A percentile compares a stretch with the other conserved stretches of the same genome.
Conservation (phyloP, 768 basidiomycete genomes). For the Termitomyces titanicus region DNA sequence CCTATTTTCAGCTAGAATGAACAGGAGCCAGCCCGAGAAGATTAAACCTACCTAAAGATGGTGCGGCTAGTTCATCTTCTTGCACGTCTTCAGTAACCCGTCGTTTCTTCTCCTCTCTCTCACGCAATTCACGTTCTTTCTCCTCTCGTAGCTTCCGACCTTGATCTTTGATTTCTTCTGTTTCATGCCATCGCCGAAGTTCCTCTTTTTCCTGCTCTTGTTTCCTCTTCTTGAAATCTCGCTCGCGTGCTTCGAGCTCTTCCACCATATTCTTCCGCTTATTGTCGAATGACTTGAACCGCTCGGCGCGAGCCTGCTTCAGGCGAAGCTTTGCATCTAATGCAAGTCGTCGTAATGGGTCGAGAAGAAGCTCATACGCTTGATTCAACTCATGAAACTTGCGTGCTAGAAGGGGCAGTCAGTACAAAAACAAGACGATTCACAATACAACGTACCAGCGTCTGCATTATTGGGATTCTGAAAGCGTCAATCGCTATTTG, state of each 20-base stretch:
- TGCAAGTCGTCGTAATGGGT: constrained; percentile 73
- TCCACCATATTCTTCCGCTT: constrained; percentile 75
- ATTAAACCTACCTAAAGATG: constrained; percentile 43
- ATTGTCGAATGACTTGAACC: constrained; percentile 65
- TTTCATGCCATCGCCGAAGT: constrained; percentile 50
- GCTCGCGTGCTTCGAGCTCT: constrained; percentile 77
- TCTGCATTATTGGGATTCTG: constrained; percentile 80
- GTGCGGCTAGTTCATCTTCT: constrained; percentile 47
- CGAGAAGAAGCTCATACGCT: constrained; percentile 77
- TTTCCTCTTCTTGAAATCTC: constrained; percentile 69
- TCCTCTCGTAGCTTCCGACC: constrained; percentile 68
- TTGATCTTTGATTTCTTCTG: constrained; percentile 72
- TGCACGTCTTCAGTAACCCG: constrained; percentile 26
- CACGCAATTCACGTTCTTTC: constrained; percentile 49
- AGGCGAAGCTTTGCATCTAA: constrained; percentile 77
- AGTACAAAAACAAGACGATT: neutral
- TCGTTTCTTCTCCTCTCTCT: constrained; percentile 40
- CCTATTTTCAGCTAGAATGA: constrained; percentile 29
- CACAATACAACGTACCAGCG: constrained; percentile 46
- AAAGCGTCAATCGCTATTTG: neutral
- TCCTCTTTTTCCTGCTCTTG: constrained; percentile 61
- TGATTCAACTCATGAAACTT: constrained; percentile 85
- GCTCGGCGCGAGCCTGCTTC: constrained; percentile 62
- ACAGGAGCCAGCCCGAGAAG: constrained; percentile 1
- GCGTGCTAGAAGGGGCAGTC: constrained; percentile 37